Base-by-base conservation (phyloP, 2,329 filamentous ascomycete genomes). In the Raffaelea arxii region DNA sequence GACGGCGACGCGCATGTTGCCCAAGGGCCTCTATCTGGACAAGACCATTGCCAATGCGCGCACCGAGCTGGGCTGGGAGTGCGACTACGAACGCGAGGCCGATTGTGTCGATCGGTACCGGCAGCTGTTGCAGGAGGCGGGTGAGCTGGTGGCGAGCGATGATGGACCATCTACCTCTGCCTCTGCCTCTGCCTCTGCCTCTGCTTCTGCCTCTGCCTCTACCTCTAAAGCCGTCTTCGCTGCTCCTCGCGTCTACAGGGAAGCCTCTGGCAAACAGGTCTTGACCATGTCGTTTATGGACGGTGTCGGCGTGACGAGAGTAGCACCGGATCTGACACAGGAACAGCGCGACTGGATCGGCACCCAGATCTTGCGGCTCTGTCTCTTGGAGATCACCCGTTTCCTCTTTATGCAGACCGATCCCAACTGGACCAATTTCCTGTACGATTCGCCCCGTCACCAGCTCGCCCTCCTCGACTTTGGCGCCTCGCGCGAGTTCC, bases 401-500 rank as follows among this genome's bases (percentile, higher is more conserved):
- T 97, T 96, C 77, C 82, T 75, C 50, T 97, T 94, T 69, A 98
- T 98, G 92, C 92, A 98, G 68, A 98, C 92, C 5, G 92, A 98
- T 61, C 92, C 92, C 36, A 98, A 98, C 71, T 98, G 92, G 92
- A 97, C 91, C 27, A 98, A 98, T 65, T 98, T 98, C 64, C 74
- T 97, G 19, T 98, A 88, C 72, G 92, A 97, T 57, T 70, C 80
- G 1, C 56, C 69, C 19, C 79, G 74, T 4, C 70, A 80, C 56
- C 84, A 80, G 59, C 81, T 98, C 14, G 90, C 95, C 64, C 77
- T 98, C 1, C 80, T 98, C 44, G 94, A 98, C 65, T 98, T 98
- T 64, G 92, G 92, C 49, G 92, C 92, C 30, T 89, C 84, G 19
- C 77, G 92, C 56, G 91, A 89, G 54, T 98, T 82, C 60, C 88